Percentiles rank a stretch among this genome's conserved stretches.
Evolutionary conservation across 106 monocot species (phyloP).

Genomic region (Posidonia australis): DNA sequence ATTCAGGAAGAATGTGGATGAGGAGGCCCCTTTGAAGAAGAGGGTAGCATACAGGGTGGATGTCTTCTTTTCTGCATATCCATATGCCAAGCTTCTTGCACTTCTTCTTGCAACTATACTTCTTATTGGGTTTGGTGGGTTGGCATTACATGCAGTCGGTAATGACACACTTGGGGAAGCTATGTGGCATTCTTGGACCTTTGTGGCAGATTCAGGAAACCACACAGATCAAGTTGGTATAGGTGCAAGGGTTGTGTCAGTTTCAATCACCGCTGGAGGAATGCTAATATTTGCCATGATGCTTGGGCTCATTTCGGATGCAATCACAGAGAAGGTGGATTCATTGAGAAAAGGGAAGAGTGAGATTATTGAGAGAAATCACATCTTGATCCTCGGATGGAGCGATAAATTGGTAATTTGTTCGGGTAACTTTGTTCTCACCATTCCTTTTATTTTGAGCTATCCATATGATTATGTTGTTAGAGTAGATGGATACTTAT

Average conservation of each 20-base stretch:
- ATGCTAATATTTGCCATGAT: conserved; percentile 94
- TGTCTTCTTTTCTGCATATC: conserved; percentile 82
- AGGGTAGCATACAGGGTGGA: conserved; percentile 88
- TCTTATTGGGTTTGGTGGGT: conserved; percentile 72
- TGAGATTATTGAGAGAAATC: conserved; percentile 85
- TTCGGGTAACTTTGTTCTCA: conserved; percentile 6
- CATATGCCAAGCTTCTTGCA: conserved; percentile 89
- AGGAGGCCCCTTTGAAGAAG: conserved; percentile 78
- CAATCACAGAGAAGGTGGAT: conserved; percentile 96
- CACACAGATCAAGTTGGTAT: conserved; percentile 72
- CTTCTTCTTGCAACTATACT: conserved; percentile 73
- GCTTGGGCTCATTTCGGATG: conserved; percentile 96
- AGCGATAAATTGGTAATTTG: conserved; percentile 86
- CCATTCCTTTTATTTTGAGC: background rate
- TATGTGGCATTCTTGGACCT: conserved; percentile 93
- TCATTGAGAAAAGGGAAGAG: conserved; percentile 95
- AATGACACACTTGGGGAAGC: conserved; percentile 55
- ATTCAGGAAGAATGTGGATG: conserved; percentile 28
- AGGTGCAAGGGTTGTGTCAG: conserved; percentile 68
- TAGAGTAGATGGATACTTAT: too few species aligned
- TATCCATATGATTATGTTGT: too few species aligned
- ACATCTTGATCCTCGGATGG: conserved; percentile 92
- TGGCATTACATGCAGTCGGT: conserved; percentile 62
- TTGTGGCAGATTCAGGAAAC: conserved; percentile 91
- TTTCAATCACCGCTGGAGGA: conserved; percentile 82